Evolutionary conservation across 1,139 yeast genomes (phyloP), one percentile per base, ranked within the genome.

Genomic region (Saccharomyces pastorianus): DNA sequence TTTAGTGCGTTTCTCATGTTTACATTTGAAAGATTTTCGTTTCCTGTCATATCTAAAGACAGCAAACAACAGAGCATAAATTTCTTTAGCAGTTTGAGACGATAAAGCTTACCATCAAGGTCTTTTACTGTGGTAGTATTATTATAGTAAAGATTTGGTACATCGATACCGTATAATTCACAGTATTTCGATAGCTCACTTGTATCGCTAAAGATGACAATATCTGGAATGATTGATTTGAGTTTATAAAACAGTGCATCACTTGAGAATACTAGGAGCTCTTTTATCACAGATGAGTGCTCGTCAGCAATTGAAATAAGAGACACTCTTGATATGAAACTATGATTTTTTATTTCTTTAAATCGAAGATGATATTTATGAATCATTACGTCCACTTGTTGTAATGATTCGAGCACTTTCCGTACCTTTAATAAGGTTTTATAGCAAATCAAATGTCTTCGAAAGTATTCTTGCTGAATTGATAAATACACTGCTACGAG

Each of bases 401-500:
- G 61, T 41, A 66, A 53, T 2, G 57, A 51, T 11, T 42, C 49
- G n/a, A 64, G 38, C 48, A 57, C 52, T 9, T 46, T 31, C 47
- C 58, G 61, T 34, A 65, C 47, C 17, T 54, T 38, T 29, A 57
- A 17, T 32, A 65, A 47, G 1, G 63, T 53, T 34, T 59, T 56
- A 53, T 58, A 59, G 49, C 58, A 62, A n/a, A 57, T 48, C 41
- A 58, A 61, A 49, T 60, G 64, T 6, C 55, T 47, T 32, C 58
- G 53, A 29, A 62, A 64, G 34, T 42, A 49, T 44, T 61, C 63
- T 53, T 64, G 68, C 48, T 64, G 65, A 2, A 62, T 53, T 3
- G 64, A 57, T 46, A 66, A 53, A 51, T 63, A 58, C 2, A 60
- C 31, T 2, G 56, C 52, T 2, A 60, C 52, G 20, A 63, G 48